These are phyloP conservation scores for Magnusiomyces paraingens DNA, from an alignment of 1,139 yeast species.

Conservation along the genomic window DNA sequence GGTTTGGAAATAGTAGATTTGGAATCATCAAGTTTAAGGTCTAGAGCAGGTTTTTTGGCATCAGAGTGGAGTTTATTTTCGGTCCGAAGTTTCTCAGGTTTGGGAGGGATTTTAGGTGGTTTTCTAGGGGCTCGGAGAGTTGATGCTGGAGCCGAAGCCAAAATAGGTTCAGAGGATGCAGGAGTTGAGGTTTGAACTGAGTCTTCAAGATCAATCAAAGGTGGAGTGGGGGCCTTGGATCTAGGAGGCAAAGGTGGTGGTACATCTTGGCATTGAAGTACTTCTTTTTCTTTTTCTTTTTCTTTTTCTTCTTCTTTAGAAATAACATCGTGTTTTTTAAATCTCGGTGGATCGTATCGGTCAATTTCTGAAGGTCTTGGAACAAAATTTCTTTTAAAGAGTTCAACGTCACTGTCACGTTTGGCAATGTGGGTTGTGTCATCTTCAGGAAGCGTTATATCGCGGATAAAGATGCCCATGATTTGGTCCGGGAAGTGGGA, in stretches of 20 bases:
- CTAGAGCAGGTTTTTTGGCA: constrained; percentile 12
- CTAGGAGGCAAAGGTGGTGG: constrained; percentile 12
- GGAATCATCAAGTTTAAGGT: neutral
- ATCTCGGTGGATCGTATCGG: constrained; percentile 8
- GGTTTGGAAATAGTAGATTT: neutral
- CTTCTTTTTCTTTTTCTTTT: too few species aligned
- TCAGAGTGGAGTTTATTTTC: neutral
- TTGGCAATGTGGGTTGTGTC: constrained; percentile 11
- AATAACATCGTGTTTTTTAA: too few species aligned
- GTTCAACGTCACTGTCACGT: neutral
- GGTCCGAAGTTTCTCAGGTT: constrained; percentile 8
- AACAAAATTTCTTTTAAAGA: constrained; percentile 14
- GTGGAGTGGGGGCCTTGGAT: constrained; percentile 8
- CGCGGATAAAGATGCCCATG: constrained; percentile 71
- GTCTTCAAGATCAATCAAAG: constrained; percentile 22
- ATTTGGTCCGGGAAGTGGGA: constrained; percentile 54
- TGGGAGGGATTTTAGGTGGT: constrained; percentile 14
- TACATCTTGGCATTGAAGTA: neutral
- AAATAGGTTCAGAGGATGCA: constrained; percentile 19
- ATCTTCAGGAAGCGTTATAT: constrained; percentile 46
- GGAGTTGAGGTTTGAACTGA: constrained; percentile 17
- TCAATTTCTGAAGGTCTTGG: constrained; percentile 22
- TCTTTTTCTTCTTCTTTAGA: too few species aligned
- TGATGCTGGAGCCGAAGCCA: constrained; percentile 12
- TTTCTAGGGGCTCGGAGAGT: constrained; percentile 2